Evolutionary conservation across 345 rosid genomes (phyloP), one percentile per base, ranked within the genome.

Genomic region (Aethionema arabicum): DNA sequence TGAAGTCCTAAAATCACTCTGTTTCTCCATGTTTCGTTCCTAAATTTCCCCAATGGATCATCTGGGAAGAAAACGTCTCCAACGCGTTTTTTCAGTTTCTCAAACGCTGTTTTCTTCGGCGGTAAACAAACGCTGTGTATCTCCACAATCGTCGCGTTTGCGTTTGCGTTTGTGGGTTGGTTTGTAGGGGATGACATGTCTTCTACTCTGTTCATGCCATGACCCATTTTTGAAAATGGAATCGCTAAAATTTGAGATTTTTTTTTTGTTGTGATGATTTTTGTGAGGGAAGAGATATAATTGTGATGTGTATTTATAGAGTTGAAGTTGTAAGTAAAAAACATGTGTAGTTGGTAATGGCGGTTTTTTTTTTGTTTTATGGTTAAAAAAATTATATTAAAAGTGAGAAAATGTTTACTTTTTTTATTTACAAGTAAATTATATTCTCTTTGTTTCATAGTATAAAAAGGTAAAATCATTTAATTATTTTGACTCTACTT

Each of bases 31-130:
- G 87, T 72, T 63, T 90, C 95, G 78, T 86, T 82, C 78, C 85
- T 85, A 79, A 95, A 95, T 49, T 72, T 76, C 72, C 86, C 48
- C 6, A 95, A 83, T 8, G 99, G 99, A 73, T 95, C 99, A 33
- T 95, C 99, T 4, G 97, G 98, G 81, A 95, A 95, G 61, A 90
- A 95, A 63, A 90, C 77, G 56, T 95, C 99, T 1, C 61, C 65
- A 9, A 82, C 59, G 38, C 86, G 80, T 31, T 75, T 80, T 44
- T 56, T 85, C 6, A 95, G 84, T 66, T 88, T 90, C 56, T 83
- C 82, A 61, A 77, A 58, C 51, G 90, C 77, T 72, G 86, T 77
- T 49, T 66, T 71, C 51, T 80, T 59, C 3, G 96, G 96, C 7
- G 99, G 91, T 68, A 83, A 46, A 71, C 84, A 83, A 65, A 95